Percentiles rank a stretch among this genome's conserved stretches.
These are phyloP conservation scores for Aureobasidium sp. DNA, from an alignment of 2,329 filamentous ascomycete species.

Conservation along the genomic window DNA sequence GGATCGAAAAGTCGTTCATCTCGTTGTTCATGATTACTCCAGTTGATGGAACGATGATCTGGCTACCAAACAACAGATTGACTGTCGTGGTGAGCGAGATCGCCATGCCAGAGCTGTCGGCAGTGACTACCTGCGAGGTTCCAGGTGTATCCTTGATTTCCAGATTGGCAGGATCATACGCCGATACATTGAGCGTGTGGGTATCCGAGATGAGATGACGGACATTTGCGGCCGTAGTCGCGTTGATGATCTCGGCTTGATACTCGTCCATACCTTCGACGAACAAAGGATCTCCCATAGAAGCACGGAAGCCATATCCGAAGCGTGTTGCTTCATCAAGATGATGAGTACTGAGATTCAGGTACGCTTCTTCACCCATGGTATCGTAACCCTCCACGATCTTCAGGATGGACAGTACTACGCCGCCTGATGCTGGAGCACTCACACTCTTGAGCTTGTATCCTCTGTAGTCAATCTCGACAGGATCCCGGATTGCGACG, in stretches of 20 bases:
- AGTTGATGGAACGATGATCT: slow-evolving; percentile 69
- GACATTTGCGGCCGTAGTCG: slow-evolving; percentile 50
- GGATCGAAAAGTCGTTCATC: slow-evolving; percentile 74
- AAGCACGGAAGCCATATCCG: slow-evolving; percentile 67
- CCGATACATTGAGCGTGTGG: slow-evolving; percentile 60
- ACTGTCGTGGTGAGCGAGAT: slow-evolving; percentile 79
- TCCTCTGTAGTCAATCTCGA: slow-evolving; percentile 49
- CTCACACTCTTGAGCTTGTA: slow-evolving; percentile 61
- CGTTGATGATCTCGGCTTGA: slow-evolving; percentile 60
- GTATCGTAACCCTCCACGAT: slow-evolving; percentile 67
- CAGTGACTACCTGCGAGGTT: slow-evolving; percentile 64
- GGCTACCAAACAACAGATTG: slow-evolving; percentile 76
- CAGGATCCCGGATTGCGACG: slow-evolving; percentile 54
- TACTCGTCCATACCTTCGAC: slow-evolving; percentile 55
- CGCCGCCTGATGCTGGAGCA: slow-evolving; percentile 69
- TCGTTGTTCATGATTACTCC: slow-evolving; percentile 65
- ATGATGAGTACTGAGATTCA: slow-evolving; percentile 68
- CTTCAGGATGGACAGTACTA: slow-evolving; percentile 70
- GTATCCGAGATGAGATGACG: slow-evolving; percentile 62
- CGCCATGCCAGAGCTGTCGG: slow-evolving; percentile 65
- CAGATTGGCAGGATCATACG: slow-evolving; percentile 62
- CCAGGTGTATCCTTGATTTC: slow-evolving; percentile 63
- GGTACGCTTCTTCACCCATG: slow-evolving; percentile 48
- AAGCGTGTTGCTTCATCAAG: slow-evolving; percentile 86
- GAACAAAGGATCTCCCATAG: slow-evolving; percentile 75